phyloP scores from a whole-genome alignment of 768 basidiomycete species.

The Termitomyces sp. region DNA sequence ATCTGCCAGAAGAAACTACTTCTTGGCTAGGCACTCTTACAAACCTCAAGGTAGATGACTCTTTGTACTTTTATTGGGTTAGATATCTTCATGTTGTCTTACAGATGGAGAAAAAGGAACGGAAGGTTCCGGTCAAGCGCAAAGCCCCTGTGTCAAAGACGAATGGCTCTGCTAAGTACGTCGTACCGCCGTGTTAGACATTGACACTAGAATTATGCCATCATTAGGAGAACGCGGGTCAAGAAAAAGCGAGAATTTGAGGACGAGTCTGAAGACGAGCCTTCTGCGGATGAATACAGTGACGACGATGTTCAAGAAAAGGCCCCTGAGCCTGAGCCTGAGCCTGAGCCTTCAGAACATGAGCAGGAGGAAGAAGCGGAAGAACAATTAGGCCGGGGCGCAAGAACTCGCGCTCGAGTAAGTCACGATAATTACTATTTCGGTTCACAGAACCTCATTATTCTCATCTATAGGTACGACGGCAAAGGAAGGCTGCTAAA shows the following conservation, averaged over 20 bases:
- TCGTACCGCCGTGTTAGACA: constrained; percentile 2
- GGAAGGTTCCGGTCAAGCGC: constrained; percentile 48
- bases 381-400: constrained; percentile 24
- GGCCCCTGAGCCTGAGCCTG: constrained; percentile 12
- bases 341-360: constrained; percentile 13
- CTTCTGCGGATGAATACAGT: constrained; percentile 26
- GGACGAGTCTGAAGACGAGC: constrained; percentile 37
- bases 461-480: constrained; percentile 10
- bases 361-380: constrained; percentile 25
- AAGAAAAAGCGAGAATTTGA: constrained; percentile 28
- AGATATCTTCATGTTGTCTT: neutral
- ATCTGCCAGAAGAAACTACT: constrained; percentile 57
- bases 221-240: constrained; percentile 29
- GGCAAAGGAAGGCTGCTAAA: constrained; percentile 13
- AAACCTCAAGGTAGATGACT: constrained; percentile 27
- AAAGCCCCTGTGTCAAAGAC: constrained; percentile 41
- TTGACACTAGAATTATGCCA: neutral
- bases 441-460: neutral
- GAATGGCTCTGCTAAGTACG: constrained; percentile 49
- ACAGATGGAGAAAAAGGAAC: constrained; percentile 40
- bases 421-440: neutral
- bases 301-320: constrained; percentile 35
- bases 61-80: constrained; percentile 7
- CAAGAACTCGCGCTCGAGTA: constrained; percentile 20
- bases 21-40: constrained; percentile 52